Evolutionary conservation across 768 basidiomycete species (phyloP), one percentile per base, ranked within the genome.

Genomic region (Lepiota brunneoincarnata): DNA sequence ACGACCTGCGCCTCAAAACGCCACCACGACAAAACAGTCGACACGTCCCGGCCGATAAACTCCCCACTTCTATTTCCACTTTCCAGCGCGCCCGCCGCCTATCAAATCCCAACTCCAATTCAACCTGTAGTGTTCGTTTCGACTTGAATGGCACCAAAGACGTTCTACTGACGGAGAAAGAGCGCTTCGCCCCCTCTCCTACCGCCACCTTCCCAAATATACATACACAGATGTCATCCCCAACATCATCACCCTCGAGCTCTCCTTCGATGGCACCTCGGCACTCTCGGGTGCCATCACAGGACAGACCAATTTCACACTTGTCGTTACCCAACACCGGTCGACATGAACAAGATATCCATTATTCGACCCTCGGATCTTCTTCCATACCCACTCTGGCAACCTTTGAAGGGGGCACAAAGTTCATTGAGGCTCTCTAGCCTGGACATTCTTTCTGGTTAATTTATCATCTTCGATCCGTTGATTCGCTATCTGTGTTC

Each of bases 61-160:
- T 21, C 35, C 23, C 36, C 6, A 10, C 24, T 4, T 38, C 43
- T 18, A 35, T 42, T 21, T 23, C 23, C 12, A 38, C n/a, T 12
- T 37, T 9, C 5, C 37, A 43, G 3, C 39, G 21, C 20, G 20
- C 24, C 15, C 43, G 37, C 14, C 44, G 36, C 18, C 23, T 54
- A 37, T 45, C 52, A 17, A 46, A 43, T 23, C 20, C 51, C 11
- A 46, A 36, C 2, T 7, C 42, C 11, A 46, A 24, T 3, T 54
- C 52, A 28, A 39, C 44, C 12, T 46, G 28, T 46, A 54, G 52
- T 31, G 44, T 54, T 31, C 44, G 52, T 18, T 54, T 54, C n/a
- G 35, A 54, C n/a, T 12, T 41, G 9, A 28, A 31, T 10, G 26
- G 24, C 37, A 20, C 14, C 9, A 36, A 42, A 21, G 43, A 45